These are phyloP conservation scores for Beverwykella pulmonaria DNA, from an alignment of 495 filamentous ascomycete species.

Conservation along the genomic window DNA sequence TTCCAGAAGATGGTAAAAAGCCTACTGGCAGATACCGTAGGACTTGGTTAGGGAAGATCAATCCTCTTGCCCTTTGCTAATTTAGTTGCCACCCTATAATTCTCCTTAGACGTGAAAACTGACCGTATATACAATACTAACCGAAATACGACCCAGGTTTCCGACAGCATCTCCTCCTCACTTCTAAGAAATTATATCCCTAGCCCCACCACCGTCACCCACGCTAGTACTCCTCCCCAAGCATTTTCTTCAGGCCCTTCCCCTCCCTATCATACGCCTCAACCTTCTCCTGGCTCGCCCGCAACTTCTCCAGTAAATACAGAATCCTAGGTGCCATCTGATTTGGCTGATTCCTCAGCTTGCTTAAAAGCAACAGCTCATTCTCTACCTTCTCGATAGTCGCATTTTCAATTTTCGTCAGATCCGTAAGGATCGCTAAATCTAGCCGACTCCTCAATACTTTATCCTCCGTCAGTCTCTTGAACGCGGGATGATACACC, in stretches of 20 bases:
- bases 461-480: slow-evolving; percentile 65
- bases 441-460: slow-evolving; percentile 77
- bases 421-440: slow-evolving; percentile 64
- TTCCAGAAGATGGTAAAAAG: too few relatives aligned
- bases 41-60: too few relatives aligned
- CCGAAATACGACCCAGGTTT: too few relatives aligned
- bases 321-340: slow-evolving; percentile 63
- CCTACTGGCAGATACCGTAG: too few relatives aligned
- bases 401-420: slow-evolving; percentile 71
- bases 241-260: slow-evolving; percentile 65
- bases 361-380: slow-evolving; percentile 67
- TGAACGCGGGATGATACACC: slow-evolving; percentile 84
- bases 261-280: slow-evolving; percentile 74
- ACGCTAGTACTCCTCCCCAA: slow-evolving; percentile 46
- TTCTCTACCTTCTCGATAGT: slow-evolving; percentile 76
- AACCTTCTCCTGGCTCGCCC: slow-evolving; percentile 73
- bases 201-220: neutral
- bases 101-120: too few relatives aligned
- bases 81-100: too few relatives aligned
- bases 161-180: too few relatives aligned
- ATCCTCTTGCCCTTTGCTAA: too few relatives aligned
- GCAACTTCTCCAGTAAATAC: slow-evolving; percentile 74
- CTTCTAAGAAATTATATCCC: too few relatives aligned
- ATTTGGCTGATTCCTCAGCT: slow-evolving; percentile 61
- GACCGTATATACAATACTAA: too few relatives aligned